Base-by-base conservation (phyloP, 2,329 filamentous ascomycete genomes). In the Leptoxyphium fumago region DNA sequence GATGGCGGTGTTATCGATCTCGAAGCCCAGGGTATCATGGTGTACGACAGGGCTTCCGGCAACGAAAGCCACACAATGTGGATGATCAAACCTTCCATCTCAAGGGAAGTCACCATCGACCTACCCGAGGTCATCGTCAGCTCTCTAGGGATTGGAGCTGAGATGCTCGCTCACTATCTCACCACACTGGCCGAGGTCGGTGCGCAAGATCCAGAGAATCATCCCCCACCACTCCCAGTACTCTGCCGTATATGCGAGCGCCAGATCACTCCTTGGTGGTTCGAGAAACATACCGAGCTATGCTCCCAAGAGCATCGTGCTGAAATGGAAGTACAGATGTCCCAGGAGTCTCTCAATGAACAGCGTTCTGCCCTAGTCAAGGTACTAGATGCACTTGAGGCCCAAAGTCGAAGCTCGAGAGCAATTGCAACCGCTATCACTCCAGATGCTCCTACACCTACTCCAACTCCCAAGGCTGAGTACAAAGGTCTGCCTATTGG, bases 191-290 rank as follows among this genome's bases (percentile, higher is more conserved):
- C 91, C 40, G 91, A 98, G 60, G 78, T 80, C 36, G 85, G 84
- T 41, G 72, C 80, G 26, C 82, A 83, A 36, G 85, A 79, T 55
- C 79, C 83, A 15, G 75, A 76, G 41, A 78, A 81, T 55, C 80
- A 88, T 59, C 80, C 86, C 9, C 85, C 86, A 2, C 87, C 89
- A 0, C 71, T 79, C 10, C 85, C 87, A 0, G 82, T 96, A 4
- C 75, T 98, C 13, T 98, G 91, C 63, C 86, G 91, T 43, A 96
- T 98, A 44, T 98, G 91, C 62, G 91, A 98, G 61, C 84, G 91
- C 43, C 86, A 95, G 49, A 96, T 98, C 48, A 86, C 86, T 4
- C 87, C 89, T 0, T 98, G 91, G 91, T 98, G 91, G 93, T 98
- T 98, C 55, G 91, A 98, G 65, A 98, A 96, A 63, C 91, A 98